Conservation (phyloP, 139 green algal genomes). For the Chlamydomonas sphaeroides region DNA sequence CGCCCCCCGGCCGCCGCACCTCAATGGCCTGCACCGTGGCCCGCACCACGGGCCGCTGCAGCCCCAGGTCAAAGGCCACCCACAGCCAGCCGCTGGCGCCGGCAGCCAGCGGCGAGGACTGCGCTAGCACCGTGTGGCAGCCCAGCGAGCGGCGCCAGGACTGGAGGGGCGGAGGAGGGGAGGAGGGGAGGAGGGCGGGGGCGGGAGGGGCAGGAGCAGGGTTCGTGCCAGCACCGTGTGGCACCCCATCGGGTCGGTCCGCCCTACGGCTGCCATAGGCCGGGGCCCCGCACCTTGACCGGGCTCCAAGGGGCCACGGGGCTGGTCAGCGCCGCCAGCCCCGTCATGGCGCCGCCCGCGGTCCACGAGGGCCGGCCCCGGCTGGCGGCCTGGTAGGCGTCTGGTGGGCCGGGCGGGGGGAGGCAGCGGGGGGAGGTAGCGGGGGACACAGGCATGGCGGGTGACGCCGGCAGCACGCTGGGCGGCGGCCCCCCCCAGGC, state of each 20-base stretch:
- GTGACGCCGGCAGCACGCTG: no score
- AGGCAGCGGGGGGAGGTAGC: no score
- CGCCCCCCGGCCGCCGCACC: not conserved
- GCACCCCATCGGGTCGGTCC: no score
- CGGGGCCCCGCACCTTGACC: not conserved
- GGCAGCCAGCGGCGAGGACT: not conserved
- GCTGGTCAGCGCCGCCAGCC: not conserved
- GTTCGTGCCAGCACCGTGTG: no score
- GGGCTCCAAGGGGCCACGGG: conserved; percentile 10
- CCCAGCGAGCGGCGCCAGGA: not conserved
- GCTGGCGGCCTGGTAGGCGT: conserved; percentile 9
- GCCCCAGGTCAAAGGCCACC: conserved; percentile 37
- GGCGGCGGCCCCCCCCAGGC: no score
- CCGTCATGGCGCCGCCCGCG: not conserved
- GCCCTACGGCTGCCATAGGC: no score
- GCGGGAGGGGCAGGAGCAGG: not conserved
- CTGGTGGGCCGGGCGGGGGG: not conserved
- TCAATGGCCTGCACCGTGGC: conserved; percentile 25
- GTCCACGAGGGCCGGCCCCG: conserved; percentile 9
- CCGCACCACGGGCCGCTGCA: conserved; percentile 13
- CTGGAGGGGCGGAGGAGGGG: not conserved
- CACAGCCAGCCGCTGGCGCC: not conserved
- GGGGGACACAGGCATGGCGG: no score
- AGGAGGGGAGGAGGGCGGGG: not conserved
- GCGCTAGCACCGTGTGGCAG: not conserved